Evolutionary conservation across 306 rosid genomes (phyloP), one percentile per base, ranked within the genome.

Genomic region (Acacia crassicarpa): DNA sequence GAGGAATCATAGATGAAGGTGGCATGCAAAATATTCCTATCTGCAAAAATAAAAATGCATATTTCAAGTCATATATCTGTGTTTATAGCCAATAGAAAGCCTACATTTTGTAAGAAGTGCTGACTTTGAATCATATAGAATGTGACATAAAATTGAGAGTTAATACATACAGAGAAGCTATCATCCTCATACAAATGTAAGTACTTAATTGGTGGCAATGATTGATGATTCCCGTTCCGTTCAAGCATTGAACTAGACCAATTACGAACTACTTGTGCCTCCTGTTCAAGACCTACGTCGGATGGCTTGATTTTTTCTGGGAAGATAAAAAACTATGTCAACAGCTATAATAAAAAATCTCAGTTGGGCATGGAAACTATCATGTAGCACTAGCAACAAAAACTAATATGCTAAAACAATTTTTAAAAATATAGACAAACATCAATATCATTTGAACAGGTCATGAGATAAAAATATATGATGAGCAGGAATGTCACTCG

Each of bases 1-100:
- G 91, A 78, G 98, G 98, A 88, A 94, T 91, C 76, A 94, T 86
- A 65, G 98, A 91, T 7, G 91, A 84, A 27, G 97, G 93, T 0
- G 97, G 97, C 98, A 94, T 92, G 91, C 98, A 94, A 89, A 94
- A 94, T 38, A 94, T 92, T 85, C 98, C 98, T 67, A 94, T 94
- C 97, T 94, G 88, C 83, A 80, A 67, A 87, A 76, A 16, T 33
- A 12, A 81, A 38, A 40, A 17, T 32, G 65, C 72, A 59, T 61
- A 49, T 13, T 48, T 62, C 33, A 7, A 51, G 54, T 61, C 66
- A 67, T 65, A 72, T 48, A 56, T 83, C 49, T 12, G 46, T 67
- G 27, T 27, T 22, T 74, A 40, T 44, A 76, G 35, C 73, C 49
- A 49, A 82, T 32, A 45, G 43, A 27, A 73, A 74, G 76, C 58